Evolutionary conservation across 768 basidiomycete genomes (phyloP).

Genomic region (Phlebiopsis gigantea): DNA sequence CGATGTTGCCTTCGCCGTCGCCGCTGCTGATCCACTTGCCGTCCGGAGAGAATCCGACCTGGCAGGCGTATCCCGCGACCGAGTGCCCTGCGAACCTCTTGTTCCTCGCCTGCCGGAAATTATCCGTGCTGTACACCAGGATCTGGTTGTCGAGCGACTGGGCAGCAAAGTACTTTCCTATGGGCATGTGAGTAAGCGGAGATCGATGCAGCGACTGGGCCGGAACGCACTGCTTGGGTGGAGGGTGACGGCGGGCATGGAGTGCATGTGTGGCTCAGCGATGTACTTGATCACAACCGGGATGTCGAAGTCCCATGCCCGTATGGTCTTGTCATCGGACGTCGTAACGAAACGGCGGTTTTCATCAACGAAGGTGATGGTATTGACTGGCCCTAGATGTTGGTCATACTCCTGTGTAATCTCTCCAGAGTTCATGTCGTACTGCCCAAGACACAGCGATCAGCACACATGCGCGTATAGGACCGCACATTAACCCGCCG

Average conservation of each 20-base stretch:
- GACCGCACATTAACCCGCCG: constrained; percentile 9
- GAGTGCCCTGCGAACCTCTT: constrained; percentile 98
- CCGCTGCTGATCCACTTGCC: constrained; percentile 98
- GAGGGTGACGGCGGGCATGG: constrained; percentile 95
- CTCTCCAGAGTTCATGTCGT: constrained; percentile 92
- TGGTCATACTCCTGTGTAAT: constrained; percentile 99
- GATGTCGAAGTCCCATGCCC: constrained; percentile 99
- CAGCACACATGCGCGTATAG: not conserved
- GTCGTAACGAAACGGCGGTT: constrained; percentile 97
- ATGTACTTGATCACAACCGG: constrained; percentile 99
- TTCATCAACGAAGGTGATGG: constrained; percentile 98
- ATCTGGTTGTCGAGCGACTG: constrained; percentile 99
- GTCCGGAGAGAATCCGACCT: constrained; percentile 96
- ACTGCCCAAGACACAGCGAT: constrained; percentile 44
- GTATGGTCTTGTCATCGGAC: constrained; percentile 97
- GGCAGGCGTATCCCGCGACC: constrained; percentile 94
- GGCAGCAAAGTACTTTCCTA: constrained; percentile 94
- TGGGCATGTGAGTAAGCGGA: not conserved
- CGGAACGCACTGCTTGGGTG: constrained; percentile 86
- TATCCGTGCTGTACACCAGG: constrained; percentile 94
- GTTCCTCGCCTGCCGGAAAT: constrained; percentile 97
- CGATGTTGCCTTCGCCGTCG: constrained; percentile 89
- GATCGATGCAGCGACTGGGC: constrained; percentile 18
- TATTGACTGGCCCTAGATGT: constrained; percentile 96
- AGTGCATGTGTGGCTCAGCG: constrained; percentile 99